Evolutionary conservation across 2,329 filamentous ascomycete genomes (phyloP).

Genomic region (Pseudogymnoascus sp.): DNA sequence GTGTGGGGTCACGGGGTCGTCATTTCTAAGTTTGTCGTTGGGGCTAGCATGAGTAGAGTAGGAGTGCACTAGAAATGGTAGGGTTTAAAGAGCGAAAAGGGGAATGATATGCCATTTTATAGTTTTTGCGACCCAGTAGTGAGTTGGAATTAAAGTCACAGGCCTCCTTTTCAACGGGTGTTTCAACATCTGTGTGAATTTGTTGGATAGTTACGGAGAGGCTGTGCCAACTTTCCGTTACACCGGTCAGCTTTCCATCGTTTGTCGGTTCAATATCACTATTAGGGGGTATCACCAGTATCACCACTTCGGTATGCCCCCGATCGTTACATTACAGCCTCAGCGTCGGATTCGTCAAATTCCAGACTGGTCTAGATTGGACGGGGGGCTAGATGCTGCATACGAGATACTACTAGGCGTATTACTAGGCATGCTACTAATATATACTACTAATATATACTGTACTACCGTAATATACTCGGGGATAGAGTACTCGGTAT

Average conservation of each 20-base stretch:
- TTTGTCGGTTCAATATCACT: not conserved
- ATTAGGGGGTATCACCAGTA: not conserved
- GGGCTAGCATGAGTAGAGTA: not conserved
- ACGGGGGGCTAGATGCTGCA: not conserved
- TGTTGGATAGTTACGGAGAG: not conserved
- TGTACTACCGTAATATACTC: too few relatives aligned
- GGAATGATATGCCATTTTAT: not conserved
- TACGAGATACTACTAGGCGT: not conserved
- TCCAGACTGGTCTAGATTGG: not conserved
- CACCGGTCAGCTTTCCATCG: not conserved
- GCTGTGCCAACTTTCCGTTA: not conserved
- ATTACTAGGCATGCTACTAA: too few relatives aligned
- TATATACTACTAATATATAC: too few relatives aligned
- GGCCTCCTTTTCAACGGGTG: too few relatives aligned
- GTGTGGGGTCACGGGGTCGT: not conserved
- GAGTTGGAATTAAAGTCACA: not conserved
- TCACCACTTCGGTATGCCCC: not conserved
- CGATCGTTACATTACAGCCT: not conserved
- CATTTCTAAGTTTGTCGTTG: not conserved
- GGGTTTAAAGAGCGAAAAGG: not conserved
- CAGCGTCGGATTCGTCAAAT: too few relatives aligned
- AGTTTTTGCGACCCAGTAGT: not conserved
- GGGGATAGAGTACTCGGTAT: too few relatives aligned
- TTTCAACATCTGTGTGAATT: not conserved
- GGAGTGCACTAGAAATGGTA: not conserved